phyloP scores from a whole-genome alignment of 2,329 filamentous ascomycete species.

The Botrytis fabae region DNA sequence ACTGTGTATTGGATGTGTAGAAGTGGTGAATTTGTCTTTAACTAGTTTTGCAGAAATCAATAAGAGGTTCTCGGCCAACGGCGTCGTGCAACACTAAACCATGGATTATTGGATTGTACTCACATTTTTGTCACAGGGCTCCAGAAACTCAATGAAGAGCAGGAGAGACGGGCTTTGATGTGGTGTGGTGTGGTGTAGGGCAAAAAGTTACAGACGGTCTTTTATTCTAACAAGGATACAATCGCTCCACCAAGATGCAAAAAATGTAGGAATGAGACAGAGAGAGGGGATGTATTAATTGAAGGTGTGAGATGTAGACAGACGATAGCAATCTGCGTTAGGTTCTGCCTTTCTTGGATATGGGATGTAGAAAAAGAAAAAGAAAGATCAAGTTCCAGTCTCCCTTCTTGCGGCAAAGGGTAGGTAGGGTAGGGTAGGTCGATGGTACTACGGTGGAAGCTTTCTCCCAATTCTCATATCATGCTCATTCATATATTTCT shows the following conservation, averaged over 20 bases:
- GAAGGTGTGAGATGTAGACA: neutral
- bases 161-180: slow-evolving; percentile 34
- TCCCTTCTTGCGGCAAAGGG: neutral
- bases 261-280: slow-evolving; percentile 23
- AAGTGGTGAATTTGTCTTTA: slow-evolving; percentile 20
- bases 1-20: slow-evolving; percentile 2
- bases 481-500: neutral
- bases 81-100: neutral
- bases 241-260: slow-evolving; percentile 24
- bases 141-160: slow-evolving; percentile 43
- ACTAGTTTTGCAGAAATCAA: slow-evolving; percentile 20
- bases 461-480: neutral
- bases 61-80: neutral
- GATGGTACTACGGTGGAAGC: slow-evolving; percentile 6
- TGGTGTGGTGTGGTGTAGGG: slow-evolving; percentile 13
- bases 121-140: slow-evolving; percentile 31
- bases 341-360: neutral
- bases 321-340: neutral
- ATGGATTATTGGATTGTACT: slow-evolving; percentile 18
- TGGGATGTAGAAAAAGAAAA: neutral
- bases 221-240: slow-evolving; percentile 19
- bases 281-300: neutral
- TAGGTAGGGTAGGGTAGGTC: neutral
- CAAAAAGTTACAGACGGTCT: slow-evolving; percentile 22
- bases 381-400: neutral